Percentiles rank a stretch among this genome's conserved stretches.
Conservation (phyloP, 352 stramenopile genomes). For the Aphanomyces stellatus region DNA sequence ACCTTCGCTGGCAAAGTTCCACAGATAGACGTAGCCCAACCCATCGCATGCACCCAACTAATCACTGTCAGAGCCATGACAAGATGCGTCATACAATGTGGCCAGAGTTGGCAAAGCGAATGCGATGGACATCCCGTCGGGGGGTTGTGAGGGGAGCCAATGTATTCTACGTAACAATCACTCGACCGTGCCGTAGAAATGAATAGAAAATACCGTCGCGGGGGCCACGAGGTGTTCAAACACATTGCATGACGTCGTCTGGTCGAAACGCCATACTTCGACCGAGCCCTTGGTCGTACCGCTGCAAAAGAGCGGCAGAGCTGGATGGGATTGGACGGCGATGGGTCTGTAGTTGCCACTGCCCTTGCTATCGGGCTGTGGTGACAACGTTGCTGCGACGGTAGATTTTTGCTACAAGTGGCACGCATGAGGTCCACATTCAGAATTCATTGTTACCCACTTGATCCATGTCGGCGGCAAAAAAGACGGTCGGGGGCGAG, state of each 20-base stretch:
- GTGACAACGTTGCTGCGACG: neutral
- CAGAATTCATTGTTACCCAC: neutral
- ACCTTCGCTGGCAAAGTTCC: slow-evolving; percentile 74
- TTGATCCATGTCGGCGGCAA: neutral
- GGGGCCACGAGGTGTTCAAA: slow-evolving; percentile 54
- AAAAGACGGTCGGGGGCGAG: neutral
- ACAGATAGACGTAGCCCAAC: slow-evolving; percentile 56
- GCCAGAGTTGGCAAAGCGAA: slow-evolving; percentile 69
- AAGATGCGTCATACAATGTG: slow-evolving; percentile 57
- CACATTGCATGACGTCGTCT: slow-evolving; percentile 43
- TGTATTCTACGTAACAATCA: slow-evolving; percentile 34
- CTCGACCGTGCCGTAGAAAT: neutral
- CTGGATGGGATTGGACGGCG: slow-evolving; percentile 61
- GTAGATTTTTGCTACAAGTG: slow-evolving; percentile 36
- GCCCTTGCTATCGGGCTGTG: slow-evolving; percentile 4
- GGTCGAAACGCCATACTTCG: slow-evolving; percentile 78
- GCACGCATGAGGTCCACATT: neutral
- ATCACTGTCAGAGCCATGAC: slow-evolving; percentile 6
- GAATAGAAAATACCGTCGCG: neutral
- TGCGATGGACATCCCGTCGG: slow-evolving; percentile 57
- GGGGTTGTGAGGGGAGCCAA: slow-evolving; percentile 48
- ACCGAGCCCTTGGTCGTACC: slow-evolving; percentile 73
- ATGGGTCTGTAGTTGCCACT: slow-evolving; percentile 60
- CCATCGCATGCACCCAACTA: slow-evolving; percentile 76
- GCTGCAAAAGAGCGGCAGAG: slow-evolving; percentile 68